phyloP scores from a whole-genome alignment of 75 land plant genomes.

The Selaginella moellendorffii region DNA sequence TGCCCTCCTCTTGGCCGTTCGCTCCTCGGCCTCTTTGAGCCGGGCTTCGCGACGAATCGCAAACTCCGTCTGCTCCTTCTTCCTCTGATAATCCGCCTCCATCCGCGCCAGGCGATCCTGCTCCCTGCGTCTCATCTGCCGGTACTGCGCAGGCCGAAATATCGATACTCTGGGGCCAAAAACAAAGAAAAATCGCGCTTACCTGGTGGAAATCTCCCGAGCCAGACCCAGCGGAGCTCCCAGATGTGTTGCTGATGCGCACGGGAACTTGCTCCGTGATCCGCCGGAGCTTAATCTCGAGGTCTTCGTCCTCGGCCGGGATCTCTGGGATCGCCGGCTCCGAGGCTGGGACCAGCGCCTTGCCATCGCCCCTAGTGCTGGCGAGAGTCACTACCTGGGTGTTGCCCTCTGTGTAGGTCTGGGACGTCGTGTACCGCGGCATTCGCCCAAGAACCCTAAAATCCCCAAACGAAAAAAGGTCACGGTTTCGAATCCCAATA shows the following conservation, averaged over 20 bases:
- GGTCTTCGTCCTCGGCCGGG: constrained; percentile 53
- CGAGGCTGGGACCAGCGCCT: not conserved
- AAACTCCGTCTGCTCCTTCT: constrained; percentile 55
- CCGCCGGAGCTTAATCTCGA: constrained; percentile 82
- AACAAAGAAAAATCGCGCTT: not conserved
- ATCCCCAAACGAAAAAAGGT: too few species aligned
- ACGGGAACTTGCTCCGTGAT: constrained; percentile 86
- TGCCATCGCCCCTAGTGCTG: not conserved
- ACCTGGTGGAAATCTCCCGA: constrained; percentile 98
- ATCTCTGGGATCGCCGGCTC: too few species aligned
- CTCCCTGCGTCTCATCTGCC: constrained; percentile 88
- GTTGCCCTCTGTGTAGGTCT: constrained; percentile 24
- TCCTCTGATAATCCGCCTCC: constrained; percentile 69
- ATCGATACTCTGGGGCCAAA: not conserved
- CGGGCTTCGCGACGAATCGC: constrained; percentile 57
- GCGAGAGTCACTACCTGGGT: constrained; percentile 18
- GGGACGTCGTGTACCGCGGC: constrained; percentile 28
- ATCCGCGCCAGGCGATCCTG: constrained; percentile 81
- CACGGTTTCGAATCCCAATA: too few species aligned
- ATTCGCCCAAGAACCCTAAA: constrained; percentile 2
- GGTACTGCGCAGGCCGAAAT: constrained; percentile 32
- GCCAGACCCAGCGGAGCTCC: constrained; percentile 95
- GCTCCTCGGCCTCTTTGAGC: constrained; percentile 58
- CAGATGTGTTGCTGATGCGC: constrained; percentile 89
- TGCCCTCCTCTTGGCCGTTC: constrained; percentile 71